Evolutionary conservation across 2,329 filamentous ascomycete genomes (phyloP).

Genomic region (Epichloe hybrida): DNA sequence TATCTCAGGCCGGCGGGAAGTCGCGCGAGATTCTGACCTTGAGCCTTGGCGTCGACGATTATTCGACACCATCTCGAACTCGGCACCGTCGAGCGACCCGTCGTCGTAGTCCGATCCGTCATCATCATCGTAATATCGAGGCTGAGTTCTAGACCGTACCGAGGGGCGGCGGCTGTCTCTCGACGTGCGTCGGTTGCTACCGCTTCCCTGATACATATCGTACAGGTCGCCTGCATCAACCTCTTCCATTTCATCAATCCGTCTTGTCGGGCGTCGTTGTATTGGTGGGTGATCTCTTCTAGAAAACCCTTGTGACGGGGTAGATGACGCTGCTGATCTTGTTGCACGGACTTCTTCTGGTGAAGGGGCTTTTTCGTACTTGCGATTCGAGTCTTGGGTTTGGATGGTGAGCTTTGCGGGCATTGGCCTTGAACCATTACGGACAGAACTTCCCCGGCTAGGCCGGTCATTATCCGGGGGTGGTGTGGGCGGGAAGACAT

Average conservation of each 20-base stretch:
- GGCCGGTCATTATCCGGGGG: slow-evolving; percentile 76
- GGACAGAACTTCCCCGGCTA: slow-evolving; percentile 45
- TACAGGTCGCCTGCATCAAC: slow-evolving; percentile 60
- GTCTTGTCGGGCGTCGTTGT: slow-evolving; percentile 16
- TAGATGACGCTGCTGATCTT: slow-evolving; percentile 30
- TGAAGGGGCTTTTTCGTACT: slow-evolving; percentile 42
- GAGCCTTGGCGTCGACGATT: slow-evolving; percentile 33
- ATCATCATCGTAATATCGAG: slow-evolving; percentile 66
- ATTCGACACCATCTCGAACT: slow-evolving; percentile 65
- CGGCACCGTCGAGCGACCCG: slow-evolving; percentile 57
- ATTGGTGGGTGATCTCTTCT: slow-evolving; percentile 23
- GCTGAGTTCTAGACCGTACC: slow-evolving; percentile 25
- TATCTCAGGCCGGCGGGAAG: slow-evolving; percentile 50
- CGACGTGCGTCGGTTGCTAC: slow-evolving; percentile 24
- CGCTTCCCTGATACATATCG: slow-evolving; percentile 39
- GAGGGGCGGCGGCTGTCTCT: slow-evolving; percentile 19
- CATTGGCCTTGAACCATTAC: slow-evolving; percentile 46
- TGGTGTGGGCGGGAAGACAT: slow-evolving; percentile 93
- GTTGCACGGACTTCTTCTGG: slow-evolving; percentile 24
- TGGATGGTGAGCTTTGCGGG: slow-evolving; percentile 52
- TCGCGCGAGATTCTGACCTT: slow-evolving; percentile 36
- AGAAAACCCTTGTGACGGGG: slow-evolving; percentile 30
- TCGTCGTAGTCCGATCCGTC: slow-evolving; percentile 63
- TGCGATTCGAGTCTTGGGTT: slow-evolving; percentile 35
- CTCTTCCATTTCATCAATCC: slow-evolving; percentile 40